Percentiles rank a stretch among this genome's conserved stretches.
phyloP scores from a whole-genome alignment of 768 basidiomycete genomes.

The Lyophyllum decastes region DNA sequence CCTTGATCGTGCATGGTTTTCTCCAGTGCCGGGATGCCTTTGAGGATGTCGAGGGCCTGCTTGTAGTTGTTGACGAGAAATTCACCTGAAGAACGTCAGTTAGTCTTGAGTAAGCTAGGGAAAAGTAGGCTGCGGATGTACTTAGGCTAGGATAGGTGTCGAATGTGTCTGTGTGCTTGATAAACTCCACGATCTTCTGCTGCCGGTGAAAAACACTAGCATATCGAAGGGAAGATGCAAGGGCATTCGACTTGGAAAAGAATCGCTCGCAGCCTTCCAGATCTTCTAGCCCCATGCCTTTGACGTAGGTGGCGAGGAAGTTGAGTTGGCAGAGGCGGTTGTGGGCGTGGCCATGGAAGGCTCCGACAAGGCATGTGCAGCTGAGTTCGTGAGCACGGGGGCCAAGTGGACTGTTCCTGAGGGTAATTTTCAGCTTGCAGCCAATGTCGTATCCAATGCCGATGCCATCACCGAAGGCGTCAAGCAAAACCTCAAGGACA shows the following conservation, averaged over 20 bases:
- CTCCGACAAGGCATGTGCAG: slow-evolving; percentile 13
- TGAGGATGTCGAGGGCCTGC: slow-evolving; percentile 1
- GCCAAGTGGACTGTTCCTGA: slow-evolving; percentile 19
- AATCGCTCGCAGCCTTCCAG: slow-evolving; percentile 28
- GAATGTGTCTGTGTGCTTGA: slow-evolving; percentile 4
- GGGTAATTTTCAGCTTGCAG: slow-evolving; percentile 26
- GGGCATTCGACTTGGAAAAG: slow-evolving; percentile 27
- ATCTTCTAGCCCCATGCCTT: slow-evolving; percentile 31
- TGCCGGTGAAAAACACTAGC: slow-evolving; percentile 21
- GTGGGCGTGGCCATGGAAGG: slow-evolving; percentile 29
- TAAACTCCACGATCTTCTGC: slow-evolving; percentile 22
- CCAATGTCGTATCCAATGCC: slow-evolving; percentile 27
- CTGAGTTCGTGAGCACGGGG: background rate
- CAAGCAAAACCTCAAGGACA: slow-evolving; percentile 13
- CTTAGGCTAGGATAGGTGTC: slow-evolving; percentile 11
- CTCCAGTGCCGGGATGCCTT: background rate
- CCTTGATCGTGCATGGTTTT: slow-evolving; percentile 4
- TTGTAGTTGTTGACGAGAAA: slow-evolving; percentile 7
- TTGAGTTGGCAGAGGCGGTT: slow-evolving; percentile 25
- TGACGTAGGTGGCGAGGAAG: slow-evolving; percentile 21
- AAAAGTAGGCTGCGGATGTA: background rate
- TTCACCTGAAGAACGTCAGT: background rate
- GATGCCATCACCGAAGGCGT: slow-evolving; percentile 14
- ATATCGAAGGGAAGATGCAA: slow-evolving; percentile 21
- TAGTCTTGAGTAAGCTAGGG: background rate